phyloP scores from a whole-genome alignment of 2,329 filamentous ascomycete species.

The Fusarium nygamai region DNA sequence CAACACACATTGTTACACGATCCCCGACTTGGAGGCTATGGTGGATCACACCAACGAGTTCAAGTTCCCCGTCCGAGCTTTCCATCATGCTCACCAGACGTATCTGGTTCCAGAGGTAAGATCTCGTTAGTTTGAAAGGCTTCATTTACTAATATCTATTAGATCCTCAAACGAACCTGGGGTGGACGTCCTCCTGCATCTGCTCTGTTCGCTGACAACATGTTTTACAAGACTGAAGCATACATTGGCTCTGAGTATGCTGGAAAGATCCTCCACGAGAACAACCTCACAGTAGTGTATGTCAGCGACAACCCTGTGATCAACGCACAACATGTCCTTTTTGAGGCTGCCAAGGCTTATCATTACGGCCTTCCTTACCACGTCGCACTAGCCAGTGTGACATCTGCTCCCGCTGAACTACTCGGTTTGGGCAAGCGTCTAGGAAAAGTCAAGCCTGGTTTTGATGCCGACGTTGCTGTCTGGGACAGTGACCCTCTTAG shows the following conservation, averaged over 20 bases:
- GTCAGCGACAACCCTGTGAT: constrained; percentile 77
- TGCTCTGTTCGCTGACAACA: constrained; percentile 76
- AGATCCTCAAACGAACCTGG: constrained; percentile 67
- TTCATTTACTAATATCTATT: neutral
- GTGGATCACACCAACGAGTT: constrained; percentile 78
- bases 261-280: constrained; percentile 72
- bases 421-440: constrained; percentile 67
- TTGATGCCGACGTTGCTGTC: constrained; percentile 69
- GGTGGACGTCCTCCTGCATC: constrained; percentile 64
- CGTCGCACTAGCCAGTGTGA: constrained; percentile 66
- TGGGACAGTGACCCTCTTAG: constrained; percentile 72
- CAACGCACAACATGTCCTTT: constrained; percentile 75
- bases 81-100: constrained; percentile 76
- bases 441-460: constrained; percentile 70
- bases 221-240: constrained; percentile 76
- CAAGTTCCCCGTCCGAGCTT: constrained; percentile 71
- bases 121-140: neutral
- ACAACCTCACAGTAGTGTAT: constrained; percentile 72
- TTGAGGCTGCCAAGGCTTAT: constrained; percentile 70
- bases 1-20: constrained; percentile 78
- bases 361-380: constrained; percentile 71
- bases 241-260: constrained; percentile 73
- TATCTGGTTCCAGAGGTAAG: constrained; percentile 71
- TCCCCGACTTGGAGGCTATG: constrained; percentile 75
- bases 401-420: constrained; percentile 66